A percentile compares a stretch with the other conserved stretches of the same genome.
These are phyloP conservation scores for Lecanicillium sp. DNA, from an alignment of 2,329 filamentous ascomycete genomes.

Conservation along the genomic window DNA sequence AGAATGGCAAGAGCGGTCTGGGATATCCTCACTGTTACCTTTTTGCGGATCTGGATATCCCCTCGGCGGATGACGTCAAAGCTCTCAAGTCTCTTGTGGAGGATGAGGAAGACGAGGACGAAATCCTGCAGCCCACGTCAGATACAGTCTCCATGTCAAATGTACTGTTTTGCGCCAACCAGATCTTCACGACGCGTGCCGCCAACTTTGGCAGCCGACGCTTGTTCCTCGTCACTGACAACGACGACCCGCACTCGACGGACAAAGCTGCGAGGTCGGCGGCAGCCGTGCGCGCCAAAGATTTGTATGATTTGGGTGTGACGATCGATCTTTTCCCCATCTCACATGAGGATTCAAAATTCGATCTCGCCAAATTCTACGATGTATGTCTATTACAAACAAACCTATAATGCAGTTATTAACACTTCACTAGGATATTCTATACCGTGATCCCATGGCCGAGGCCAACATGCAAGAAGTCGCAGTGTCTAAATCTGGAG, in stretches of 20 bases:
- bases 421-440: slow-evolving; percentile 61
- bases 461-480: slow-evolving; percentile 53
- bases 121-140: slow-evolving; percentile 62
- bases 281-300: slow-evolving; percentile 82
- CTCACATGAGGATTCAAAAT: slow-evolving; percentile 60
- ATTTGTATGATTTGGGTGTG: slow-evolving; percentile 89
- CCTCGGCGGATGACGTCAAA: slow-evolving; percentile 82
- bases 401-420: no score
- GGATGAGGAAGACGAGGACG: slow-evolving; percentile 64
- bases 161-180: slow-evolving; percentile 89
- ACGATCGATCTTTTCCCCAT: slow-evolving; percentile 92
- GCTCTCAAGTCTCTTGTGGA: slow-evolving; percentile 69
- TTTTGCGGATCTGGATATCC: slow-evolving; percentile 80
- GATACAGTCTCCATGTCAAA: slow-evolving; percentile 77
- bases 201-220: slow-evolving; percentile 89
- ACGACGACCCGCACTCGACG: slow-evolving; percentile 73
- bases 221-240: slow-evolving; percentile 93
- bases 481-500: slow-evolving; percentile 60
- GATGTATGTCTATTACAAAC: slow-evolving; percentile 51
- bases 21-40: slow-evolving; percentile 90
- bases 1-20: slow-evolving; percentile 51
- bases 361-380: slow-evolving; percentile 83
- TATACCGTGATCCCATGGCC: slow-evolving; percentile 72
- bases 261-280: slow-evolving; percentile 69
- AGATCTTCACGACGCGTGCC: slow-evolving; percentile 91